phyloP scores from a whole-genome alignment of 78 protist species.

The Ministeria vibrans region DNA sequence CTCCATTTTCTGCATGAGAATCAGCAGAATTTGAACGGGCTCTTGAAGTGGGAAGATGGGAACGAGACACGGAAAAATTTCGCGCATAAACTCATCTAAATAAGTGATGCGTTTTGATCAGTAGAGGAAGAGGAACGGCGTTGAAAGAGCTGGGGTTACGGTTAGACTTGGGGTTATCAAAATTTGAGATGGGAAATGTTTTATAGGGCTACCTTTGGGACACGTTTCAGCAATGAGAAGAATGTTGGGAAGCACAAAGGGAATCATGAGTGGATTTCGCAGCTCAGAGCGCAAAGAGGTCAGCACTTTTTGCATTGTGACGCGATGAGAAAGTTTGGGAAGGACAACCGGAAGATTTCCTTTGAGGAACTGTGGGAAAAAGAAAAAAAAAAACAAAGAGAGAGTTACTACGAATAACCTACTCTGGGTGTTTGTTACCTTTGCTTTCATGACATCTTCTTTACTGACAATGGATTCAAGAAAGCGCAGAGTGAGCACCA shows the following conservation, averaged over 20 bases:
- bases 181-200: background rate
- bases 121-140: background rate
- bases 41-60: background rate
- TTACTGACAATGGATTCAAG: background rate
- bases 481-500: background rate
- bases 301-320: background rate
- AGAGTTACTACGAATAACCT: too few relatives aligned
- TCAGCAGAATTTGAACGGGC: background rate
- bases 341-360: background rate
- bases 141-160: background rate
- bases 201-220: background rate
- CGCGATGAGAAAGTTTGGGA: background rate
- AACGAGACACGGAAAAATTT: background rate
- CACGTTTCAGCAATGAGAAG: background rate
- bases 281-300: background rate
- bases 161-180: background rate
- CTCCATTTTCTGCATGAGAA: background rate
- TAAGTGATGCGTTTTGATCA: background rate
- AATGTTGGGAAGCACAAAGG: background rate
- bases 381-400: too few relatives aligned
- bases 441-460: background rate
- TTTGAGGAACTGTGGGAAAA: slow-evolving; percentile 3
- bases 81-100: background rate
- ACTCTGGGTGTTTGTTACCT: too few relatives aligned
- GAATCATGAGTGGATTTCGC: background rate